A percentile compares a stretch with the other conserved stretches of the same genome.
Evolutionary conservation across 108 stramenopile species (phyloP).

Genomic region (Discostella stelligeroides): DNA sequence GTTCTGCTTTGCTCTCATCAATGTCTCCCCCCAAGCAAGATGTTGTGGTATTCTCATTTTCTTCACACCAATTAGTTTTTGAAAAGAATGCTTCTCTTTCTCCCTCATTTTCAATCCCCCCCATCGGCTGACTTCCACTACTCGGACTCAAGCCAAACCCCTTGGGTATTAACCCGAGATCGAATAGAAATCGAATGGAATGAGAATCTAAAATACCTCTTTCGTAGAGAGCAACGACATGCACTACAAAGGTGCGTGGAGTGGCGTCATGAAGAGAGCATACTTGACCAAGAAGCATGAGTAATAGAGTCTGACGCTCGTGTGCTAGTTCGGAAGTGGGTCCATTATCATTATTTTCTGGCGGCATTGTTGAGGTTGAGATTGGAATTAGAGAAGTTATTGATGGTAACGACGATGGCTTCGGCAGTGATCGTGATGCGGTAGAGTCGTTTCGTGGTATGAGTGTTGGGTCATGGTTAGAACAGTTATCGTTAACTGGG

Average conservation of each 20-base stretch:
- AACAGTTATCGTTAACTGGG: too few species aligned
- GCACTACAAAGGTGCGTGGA: slow-evolving; percentile 91
- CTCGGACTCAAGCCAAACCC: slow-evolving; percentile 6
- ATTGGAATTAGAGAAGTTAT: too few species aligned
- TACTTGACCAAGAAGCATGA: slow-evolving; percentile 92
- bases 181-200: slow-evolving; percentile 87
- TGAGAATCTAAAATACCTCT: slow-evolving; percentile 84
- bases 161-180: slow-evolving; percentile 86
- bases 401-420: too few species aligned
- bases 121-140: not conserved
- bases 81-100: not conserved
- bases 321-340: too few species aligned
- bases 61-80: not conserved
- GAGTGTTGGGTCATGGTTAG: too few species aligned
- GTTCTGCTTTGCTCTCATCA: not conserved
- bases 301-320: slow-evolving; percentile 83
- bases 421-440: too few species aligned
- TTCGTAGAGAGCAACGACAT: slow-evolving; percentile 89
- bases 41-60: not conserved
- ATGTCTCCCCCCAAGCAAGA: not conserved
- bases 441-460: too few species aligned
- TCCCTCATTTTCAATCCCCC: not conserved
- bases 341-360: too few species aligned
- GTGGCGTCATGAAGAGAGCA: slow-evolving; percentile 91
- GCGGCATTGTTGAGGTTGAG: too few species aligned